Percentiles rank a stretch among this genome's conserved stretches.
These are phyloP conservation scores for Corylus avellana DNA, from an alignment of 306 rosid species.

Conservation along the genomic window DNA sequence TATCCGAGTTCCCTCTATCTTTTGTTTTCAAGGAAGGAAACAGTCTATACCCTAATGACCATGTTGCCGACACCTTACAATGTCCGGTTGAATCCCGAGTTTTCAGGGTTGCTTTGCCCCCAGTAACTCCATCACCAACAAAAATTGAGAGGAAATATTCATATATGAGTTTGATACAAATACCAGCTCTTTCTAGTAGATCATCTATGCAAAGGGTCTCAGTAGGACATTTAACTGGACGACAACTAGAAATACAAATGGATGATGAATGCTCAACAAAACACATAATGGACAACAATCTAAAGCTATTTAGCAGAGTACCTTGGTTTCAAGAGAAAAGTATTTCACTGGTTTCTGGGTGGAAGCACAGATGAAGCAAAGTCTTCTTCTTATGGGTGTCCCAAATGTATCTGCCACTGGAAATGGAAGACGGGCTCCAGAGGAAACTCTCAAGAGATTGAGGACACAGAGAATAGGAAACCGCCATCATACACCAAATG, in stretches of 20 bases:
- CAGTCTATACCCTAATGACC: constrained; percentile 16
- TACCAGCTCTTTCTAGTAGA: neutral
- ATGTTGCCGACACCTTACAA: constrained; percentile 26
- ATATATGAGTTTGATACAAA: neutral
- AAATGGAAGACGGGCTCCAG: constrained; percentile 3
- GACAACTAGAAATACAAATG: neutral
- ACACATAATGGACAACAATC: neutral
- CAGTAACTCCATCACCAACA: neutral
- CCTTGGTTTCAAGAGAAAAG: constrained; percentile 16
- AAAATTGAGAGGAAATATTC: neutral
- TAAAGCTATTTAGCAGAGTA: neutral
- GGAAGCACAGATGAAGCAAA: constrained; percentile 25
- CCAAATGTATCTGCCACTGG: neutral
- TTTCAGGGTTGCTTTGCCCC: neutral
- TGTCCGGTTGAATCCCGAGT: constrained; percentile 23
- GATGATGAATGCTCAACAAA: neutral
- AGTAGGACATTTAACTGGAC: neutral
- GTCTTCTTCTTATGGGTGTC: constrained; percentile 6
- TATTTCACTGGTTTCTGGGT: constrained; percentile 6
- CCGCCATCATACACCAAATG: constrained; percentile 13
- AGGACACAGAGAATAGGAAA: constrained; percentile 21
- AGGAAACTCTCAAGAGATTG: constrained; percentile 22
- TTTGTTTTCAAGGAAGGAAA: constrained; percentile 45
- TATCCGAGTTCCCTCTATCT: constrained; percentile 29
- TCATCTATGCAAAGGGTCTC: neutral